These are phyloP conservation scores for Ogataea dorogensis DNA, from an alignment of 805 yeast genomes.

Conservation along the genomic window DNA sequence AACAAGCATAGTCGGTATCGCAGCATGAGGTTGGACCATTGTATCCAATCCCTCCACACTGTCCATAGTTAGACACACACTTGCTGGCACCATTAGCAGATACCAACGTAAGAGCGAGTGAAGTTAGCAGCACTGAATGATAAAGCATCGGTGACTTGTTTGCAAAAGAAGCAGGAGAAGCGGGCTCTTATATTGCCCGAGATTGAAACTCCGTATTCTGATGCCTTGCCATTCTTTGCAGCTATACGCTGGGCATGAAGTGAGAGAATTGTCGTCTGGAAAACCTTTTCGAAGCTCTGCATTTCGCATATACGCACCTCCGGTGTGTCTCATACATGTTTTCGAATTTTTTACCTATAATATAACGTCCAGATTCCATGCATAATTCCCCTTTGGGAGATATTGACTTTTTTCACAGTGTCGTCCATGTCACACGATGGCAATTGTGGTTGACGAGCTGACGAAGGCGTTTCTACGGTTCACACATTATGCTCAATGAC, in stretches of 20 bases:
- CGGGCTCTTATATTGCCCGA: not conserved
- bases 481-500: too few relatives aligned
- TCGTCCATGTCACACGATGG: too few relatives aligned
- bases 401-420: too few relatives aligned
- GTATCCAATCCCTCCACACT: slow-evolving; percentile 24
- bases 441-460: too few relatives aligned
- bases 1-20: slow-evolving; percentile 20
- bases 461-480: too few relatives aligned
- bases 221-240: too few relatives aligned
- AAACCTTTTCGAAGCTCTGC: not conserved
- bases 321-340: not conserved
- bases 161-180: too few relatives aligned
- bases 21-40: slow-evolving; percentile 20
- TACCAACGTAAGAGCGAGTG: not conserved
- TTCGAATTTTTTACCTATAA: not conserved
- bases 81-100: slow-evolving; percentile 2
- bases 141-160: too few relatives aligned
- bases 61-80: slow-evolving; percentile 14
- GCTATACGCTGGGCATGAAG: not conserved
- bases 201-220: too few relatives aligned
- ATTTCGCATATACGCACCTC: not conserved
- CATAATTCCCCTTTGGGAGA: not conserved
- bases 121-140: not conserved
- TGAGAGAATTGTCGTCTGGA: not conserved
- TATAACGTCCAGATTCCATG: not conserved